Evolutionary conservation across 2,329 filamentous ascomycete species (phyloP).

Genomic region (Ophiocordyceps australis): DNA sequence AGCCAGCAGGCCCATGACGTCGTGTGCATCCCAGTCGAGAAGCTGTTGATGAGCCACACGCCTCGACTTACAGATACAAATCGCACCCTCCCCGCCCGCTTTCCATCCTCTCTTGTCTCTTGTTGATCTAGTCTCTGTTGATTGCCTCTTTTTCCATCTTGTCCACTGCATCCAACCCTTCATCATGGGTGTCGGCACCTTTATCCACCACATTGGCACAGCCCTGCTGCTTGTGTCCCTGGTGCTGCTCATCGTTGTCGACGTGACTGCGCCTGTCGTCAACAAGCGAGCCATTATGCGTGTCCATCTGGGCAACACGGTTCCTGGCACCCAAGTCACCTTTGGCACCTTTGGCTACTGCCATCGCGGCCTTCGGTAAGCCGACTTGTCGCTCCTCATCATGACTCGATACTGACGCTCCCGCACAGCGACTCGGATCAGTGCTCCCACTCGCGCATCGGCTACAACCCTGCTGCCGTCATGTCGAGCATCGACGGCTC

Average conservation of each 20-base stretch:
- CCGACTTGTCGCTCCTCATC: not conserved
- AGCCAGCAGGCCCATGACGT: too few species aligned
- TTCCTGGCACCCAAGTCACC: constrained; percentile 17
- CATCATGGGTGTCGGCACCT: constrained; percentile 27
- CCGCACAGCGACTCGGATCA: constrained; percentile 16
- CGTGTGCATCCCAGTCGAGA: too few species aligned
- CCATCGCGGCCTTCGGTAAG: constrained; percentile 11
- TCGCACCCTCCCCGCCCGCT: too few species aligned
- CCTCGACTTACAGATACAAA: too few species aligned
- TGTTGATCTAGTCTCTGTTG: too few species aligned
- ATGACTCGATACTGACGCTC: not conserved
- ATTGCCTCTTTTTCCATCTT: too few species aligned
- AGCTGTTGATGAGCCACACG: too few species aligned
- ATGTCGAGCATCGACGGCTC: constrained; percentile 18
- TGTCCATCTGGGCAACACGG: constrained; percentile 24
- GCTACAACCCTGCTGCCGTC: constrained; percentile 34
- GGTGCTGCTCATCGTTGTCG: constrained; percentile 37
- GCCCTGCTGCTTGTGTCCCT: constrained; percentile 35
- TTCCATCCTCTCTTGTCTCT: too few species aligned
- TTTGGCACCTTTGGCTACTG: constrained; percentile 48
- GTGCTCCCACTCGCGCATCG: constrained; percentile 29
- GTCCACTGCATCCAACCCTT: constrained; percentile 3
- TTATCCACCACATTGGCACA: constrained; percentile 38
- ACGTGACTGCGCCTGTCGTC: constrained; percentile 40
- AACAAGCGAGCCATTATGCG: constrained; percentile 33